phyloP scores from a whole-genome alignment of 2,329 filamentous ascomycete genomes.

The Neonectria magnoliae region DNA sequence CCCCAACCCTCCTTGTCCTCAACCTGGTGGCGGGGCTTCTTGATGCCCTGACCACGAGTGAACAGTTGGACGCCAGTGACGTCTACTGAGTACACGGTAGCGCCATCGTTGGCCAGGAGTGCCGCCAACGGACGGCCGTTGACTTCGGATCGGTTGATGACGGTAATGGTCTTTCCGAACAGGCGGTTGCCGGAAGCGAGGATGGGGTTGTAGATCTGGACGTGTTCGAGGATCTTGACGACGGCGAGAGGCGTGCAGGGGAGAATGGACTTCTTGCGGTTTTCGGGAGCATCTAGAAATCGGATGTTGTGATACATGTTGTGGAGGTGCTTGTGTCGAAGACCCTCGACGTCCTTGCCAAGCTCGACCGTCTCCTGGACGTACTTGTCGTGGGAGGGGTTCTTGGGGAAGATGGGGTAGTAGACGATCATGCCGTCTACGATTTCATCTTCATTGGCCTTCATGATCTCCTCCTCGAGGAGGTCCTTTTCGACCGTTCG shows the following conservation, averaged over 20 bases:
- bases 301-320: constrained; percentile 99
- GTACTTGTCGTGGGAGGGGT: constrained; percentile 89
- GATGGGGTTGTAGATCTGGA: constrained; percentile 96
- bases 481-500: constrained; percentile 85
- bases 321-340: constrained; percentile 93
- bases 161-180: constrained; percentile 92
- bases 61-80: constrained; percentile 92
- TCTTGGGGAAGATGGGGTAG: constrained; percentile 90
- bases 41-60: constrained; percentile 87
- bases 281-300: constrained; percentile 82
- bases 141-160: constrained; percentile 96
- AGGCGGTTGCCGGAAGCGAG: constrained; percentile 92
- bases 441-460: constrained; percentile 79
- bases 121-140: constrained; percentile 93
- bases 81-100: constrained; percentile 94
- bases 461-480: constrained; percentile 88
- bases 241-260: constrained; percentile 96
- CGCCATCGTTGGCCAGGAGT: constrained; percentile 93
- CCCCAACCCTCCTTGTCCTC: constrained; percentile 83
- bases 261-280: constrained; percentile 87
- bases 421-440: constrained; percentile 97
- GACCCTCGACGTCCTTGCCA: constrained; percentile 93
- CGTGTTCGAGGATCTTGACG: constrained; percentile 95
- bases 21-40: constrained; percentile 86
- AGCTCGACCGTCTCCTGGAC: constrained; percentile 93